A percentile compares a stretch with the other conserved stretches of the same genome.
These are phyloP conservation scores for Macadamia tetraphylla DNA, from an alignment of 164 flowering plant genomes.

Conservation along the genomic window DNA sequence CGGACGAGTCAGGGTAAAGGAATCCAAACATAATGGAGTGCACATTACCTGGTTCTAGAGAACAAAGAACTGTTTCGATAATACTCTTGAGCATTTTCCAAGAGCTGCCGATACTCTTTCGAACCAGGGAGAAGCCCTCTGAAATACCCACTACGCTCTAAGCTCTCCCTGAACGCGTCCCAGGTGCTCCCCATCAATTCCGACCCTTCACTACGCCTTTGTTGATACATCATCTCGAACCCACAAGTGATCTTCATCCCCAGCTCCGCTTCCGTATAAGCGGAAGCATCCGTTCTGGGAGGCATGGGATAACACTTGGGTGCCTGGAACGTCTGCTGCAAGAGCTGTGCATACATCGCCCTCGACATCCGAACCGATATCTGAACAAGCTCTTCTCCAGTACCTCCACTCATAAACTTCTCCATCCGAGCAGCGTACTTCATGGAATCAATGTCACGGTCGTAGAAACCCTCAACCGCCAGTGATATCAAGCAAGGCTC, in stretches of 20 bases:
- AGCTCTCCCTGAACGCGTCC: conserved; percentile 60
- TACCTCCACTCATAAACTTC: conserved; percentile 52
- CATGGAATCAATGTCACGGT: conserved; percentile 85
- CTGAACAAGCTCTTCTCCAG: conserved; percentile 57
- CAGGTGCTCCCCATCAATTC: conserved; percentile 77
- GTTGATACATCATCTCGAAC: conserved; percentile 93
- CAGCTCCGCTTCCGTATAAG: conserved; percentile 69
- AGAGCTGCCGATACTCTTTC: conserved; percentile 58
- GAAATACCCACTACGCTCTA: conserved; percentile 80
- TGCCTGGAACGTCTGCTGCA: conserved; percentile 83
- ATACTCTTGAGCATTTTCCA: conserved; percentile 77
- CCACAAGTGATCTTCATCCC: conserved; percentile 98
- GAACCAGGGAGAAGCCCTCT: conserved; percentile 83
- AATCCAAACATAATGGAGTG: too few relatives aligned
- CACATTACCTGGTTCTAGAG: conserved; percentile 60
- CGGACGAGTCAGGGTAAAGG: too few relatives aligned
- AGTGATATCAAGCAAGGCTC: conserved; percentile 72
- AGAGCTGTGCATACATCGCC: conserved; percentile 90
- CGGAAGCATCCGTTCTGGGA: conserved; percentile 31
- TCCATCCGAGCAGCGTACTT: conserved; percentile 81
- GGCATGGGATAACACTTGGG: conserved; percentile 82
- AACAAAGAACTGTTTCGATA: conserved; percentile 48
- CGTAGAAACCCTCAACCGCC: conserved; percentile 94
- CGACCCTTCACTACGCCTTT: conserved; percentile 41
- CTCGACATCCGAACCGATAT: conserved; percentile 65